Evolutionary conservation across 352 stramenopile species (phyloP), one percentile per base, ranked within the genome.

Genomic region (Pythium brassicae): DNA sequence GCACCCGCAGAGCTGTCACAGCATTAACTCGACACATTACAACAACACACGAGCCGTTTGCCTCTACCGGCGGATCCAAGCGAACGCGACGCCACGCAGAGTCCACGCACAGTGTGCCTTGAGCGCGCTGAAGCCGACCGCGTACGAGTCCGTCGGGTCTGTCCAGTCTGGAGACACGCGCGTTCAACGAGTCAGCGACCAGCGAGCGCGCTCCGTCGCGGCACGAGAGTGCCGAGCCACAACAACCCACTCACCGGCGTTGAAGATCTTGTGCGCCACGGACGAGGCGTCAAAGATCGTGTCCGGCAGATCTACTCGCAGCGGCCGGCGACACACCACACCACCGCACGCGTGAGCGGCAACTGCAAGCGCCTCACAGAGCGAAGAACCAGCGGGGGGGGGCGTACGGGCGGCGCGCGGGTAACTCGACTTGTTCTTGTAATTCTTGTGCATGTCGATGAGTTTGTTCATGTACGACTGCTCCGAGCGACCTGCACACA

Each of bases 251-350:
- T 29, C 50, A 90, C 81, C 68, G 52, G 81, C 64, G 15, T 61
- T 78, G 50, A 92, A 92, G 43, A 89, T 80, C 53, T 87, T 89
- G 68, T 88, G 59, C 17, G 75, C 75, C 39, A 75, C 63, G 3
- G 81, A 88, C 0, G 46, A 57, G n/a, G 64, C 40, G 45, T 92
- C 73, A 55, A 74, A 87, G 44, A 91, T 63, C 12, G 65, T 61
- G 29, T 70, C 67, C 4, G 81, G 81, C 5, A 91, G 62, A 60
- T 78, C 81, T 91, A 35, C 20, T 20, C 22, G 58, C 4, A 15
- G 32, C 4, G 20, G n/a, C n/a, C 10, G 25, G 9, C 26, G 6
- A 35, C 11, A 5, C 25, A 57, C 4, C 4, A 37, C n/a, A n/a
- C n/a, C n/a, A n/a, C 1, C 1, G 48, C 40, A 35, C 17, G 48